Base-by-base conservation (phyloP, 768 basidiomycete species). In the Macrocybe gigantea region DNA sequence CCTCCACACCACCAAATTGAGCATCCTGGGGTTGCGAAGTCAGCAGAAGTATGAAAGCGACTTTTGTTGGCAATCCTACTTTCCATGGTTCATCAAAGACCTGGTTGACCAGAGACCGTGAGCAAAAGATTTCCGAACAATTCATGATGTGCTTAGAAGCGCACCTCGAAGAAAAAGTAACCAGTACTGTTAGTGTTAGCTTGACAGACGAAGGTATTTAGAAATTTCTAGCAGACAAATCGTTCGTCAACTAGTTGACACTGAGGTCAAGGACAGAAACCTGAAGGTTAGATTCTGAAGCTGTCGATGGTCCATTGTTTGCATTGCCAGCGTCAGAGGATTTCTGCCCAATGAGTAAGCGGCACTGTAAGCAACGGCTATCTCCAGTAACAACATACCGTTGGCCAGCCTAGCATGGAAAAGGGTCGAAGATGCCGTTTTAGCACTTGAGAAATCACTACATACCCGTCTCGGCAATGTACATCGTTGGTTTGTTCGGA, bases 381-480 rank as follows among this genome's bases (percentile, higher is more conserved):
- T 22, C 22, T 22, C 22, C 22, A 38, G 31, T 11, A 33, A 42
- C 39, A 9, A 57, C 67, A 44, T 64, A 84, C 83, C 52, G 85
- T 75, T 36, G 88, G 85, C 85, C 85, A 88, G 11, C 60, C 61
- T 64, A 39, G 22, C 22, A 38, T 14, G 8, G 15, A 38, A 48
- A 3, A 45, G 14, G 31, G 33, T 33, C 35, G n/a, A 43, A 50
- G 30, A 31, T 15, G 15, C 36, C 5, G 22, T 44, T 15, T 41
- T 7, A 15, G 30, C 29, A 41, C 4, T 34, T 11, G 31, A 15
- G 49, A 36, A 5, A 35, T 36, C 33, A 47, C 45, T 31, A 48
- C 57, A 61, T 58, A 45, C 88, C 88, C 10, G 93, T 96, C 72
- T 99, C 96, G 1, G 95, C 96, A 50, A 98, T 96, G 66, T 80